phyloP scores from a whole-genome alignment of 371 early-diverging fungal genomes.

The Mucor plumbeus region DNA sequence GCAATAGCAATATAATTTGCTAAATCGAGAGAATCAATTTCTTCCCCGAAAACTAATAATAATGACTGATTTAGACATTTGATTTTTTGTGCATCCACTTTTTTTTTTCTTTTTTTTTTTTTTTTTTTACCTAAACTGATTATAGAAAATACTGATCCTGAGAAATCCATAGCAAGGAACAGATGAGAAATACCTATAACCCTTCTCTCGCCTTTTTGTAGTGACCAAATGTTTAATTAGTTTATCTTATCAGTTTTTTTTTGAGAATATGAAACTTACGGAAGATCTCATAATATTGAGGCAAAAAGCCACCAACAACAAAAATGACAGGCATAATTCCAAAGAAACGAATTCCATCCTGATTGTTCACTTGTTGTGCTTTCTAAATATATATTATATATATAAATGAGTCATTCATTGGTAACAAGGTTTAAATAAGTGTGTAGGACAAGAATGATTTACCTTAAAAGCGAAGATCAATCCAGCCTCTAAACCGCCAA shows the following conservation, averaged over 20 bases:
- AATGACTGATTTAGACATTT: slow-evolving; percentile 5
- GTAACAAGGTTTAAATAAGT: neutral
- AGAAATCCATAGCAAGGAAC: slow-evolving; percentile 55
- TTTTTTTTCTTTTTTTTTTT: neutral
- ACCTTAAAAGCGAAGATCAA: slow-evolving; percentile 35
- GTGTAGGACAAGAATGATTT: neutral
- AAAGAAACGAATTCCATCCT: slow-evolving; percentile 41
- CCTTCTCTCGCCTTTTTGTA: slow-evolving; percentile 21
- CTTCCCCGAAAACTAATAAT: slow-evolving; percentile 24
- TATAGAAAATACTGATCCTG: slow-evolving; percentile 53
- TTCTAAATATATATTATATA: slow-evolving; percentile 15
- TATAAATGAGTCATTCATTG: neutral
- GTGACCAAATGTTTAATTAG: neutral
- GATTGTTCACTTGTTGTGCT: slow-evolving; percentile 20
- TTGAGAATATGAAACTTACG: slow-evolving; percentile 17
- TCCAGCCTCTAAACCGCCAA: slow-evolving; percentile 35
- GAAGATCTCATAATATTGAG: slow-evolving; percentile 57
- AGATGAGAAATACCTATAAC: slow-evolving; percentile 51
- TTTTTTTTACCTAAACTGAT: slow-evolving; percentile 44
- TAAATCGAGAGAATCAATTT: slow-evolving; percentile 32
- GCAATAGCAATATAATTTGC: slow-evolving; percentile 41
- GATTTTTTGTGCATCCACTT: neutral
- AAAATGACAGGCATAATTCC: slow-evolving; percentile 55
- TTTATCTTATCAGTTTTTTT: neutral
- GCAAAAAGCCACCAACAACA: slow-evolving; percentile 52